phyloP scores from a whole-genome alignment of 2,329 filamentous ascomycete species.

The Colletotrichum sp. region DNA sequence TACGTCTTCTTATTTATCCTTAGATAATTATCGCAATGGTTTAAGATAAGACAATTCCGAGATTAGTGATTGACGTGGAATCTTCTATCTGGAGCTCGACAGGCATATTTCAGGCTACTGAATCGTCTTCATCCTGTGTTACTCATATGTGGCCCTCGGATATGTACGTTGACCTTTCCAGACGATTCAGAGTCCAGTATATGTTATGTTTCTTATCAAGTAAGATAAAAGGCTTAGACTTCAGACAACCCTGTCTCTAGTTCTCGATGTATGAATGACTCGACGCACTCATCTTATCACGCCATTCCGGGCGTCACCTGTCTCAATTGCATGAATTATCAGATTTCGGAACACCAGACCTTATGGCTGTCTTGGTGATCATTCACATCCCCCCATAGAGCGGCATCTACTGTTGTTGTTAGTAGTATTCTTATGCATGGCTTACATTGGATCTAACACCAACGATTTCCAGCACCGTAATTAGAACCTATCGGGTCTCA shows the following conservation, averaged over 20 bases:
- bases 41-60: not conserved
- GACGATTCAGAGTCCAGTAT: not conserved
- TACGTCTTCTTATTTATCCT: not conserved
- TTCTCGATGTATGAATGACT: not conserved
- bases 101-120: not conserved
- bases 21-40: not conserved
- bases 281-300: not conserved
- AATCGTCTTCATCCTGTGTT: not conserved
- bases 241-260: not conserved
- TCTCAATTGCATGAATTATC: not conserved
- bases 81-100: not conserved
- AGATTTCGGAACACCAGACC: too few species aligned
- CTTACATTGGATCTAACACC: not conserved
- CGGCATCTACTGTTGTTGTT: not conserved
- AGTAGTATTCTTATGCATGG: not conserved
- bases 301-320: fast-evolving
- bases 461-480: not conserved
- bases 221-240: not conserved
- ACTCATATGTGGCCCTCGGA: not conserved
- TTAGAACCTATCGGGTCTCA: not conserved
- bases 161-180: not conserved
- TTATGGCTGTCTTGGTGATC: not conserved
- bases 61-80: not conserved
- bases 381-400: not conserved
- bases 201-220: not conserved